Conservation (phyloP, 1,139 yeast genomes). For the Kodamaea fungicola region DNA sequence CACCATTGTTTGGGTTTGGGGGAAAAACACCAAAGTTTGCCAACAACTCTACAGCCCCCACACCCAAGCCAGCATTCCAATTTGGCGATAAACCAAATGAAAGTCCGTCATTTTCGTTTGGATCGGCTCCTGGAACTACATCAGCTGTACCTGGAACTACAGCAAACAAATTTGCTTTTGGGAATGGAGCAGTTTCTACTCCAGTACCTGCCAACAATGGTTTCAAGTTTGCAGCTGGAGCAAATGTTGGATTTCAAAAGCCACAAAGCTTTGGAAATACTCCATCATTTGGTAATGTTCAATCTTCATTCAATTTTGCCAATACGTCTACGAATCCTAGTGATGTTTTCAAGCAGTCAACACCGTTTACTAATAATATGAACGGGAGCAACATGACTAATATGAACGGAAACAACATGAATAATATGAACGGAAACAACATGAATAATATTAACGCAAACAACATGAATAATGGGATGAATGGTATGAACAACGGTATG, state of each 20-base stretch:
- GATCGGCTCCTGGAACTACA: constrained; percentile 5
- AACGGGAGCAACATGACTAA: constrained; percentile 1
- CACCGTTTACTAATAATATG: not conserved
- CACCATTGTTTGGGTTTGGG: constrained; percentile 11
- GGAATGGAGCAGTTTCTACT: not conserved
- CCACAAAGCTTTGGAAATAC: constrained; percentile 3
- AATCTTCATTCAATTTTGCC: not conserved
- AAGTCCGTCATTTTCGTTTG: constrained; percentile 4
- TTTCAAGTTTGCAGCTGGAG: constrained; percentile 5
- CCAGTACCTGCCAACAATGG: constrained; percentile 2
- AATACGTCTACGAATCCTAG: not conserved
- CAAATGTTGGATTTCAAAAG: constrained; percentile 10
- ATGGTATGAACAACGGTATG: constrained; percentile 1
- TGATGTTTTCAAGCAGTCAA: not conserved
- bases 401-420: not conserved
- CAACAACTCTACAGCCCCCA: not conserved
- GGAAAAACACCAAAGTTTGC: constrained; percentile 8
- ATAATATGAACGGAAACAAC: too few species aligned
- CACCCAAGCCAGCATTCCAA: constrained; percentile 5
- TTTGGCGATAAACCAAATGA: constrained; percentile 5
- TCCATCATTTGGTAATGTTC: too few species aligned
- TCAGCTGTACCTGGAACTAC: constrained; percentile 3
- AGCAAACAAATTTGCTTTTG: not conserved
- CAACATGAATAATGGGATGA: constrained; percentile 1
- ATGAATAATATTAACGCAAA: not conserved